A percentile compares a stretch with the other conserved stretches of the same genome.
Evolutionary conservation across 75 land plant genomes (phyloP).

Genomic region (Sequoia sempervirens): DNA sequence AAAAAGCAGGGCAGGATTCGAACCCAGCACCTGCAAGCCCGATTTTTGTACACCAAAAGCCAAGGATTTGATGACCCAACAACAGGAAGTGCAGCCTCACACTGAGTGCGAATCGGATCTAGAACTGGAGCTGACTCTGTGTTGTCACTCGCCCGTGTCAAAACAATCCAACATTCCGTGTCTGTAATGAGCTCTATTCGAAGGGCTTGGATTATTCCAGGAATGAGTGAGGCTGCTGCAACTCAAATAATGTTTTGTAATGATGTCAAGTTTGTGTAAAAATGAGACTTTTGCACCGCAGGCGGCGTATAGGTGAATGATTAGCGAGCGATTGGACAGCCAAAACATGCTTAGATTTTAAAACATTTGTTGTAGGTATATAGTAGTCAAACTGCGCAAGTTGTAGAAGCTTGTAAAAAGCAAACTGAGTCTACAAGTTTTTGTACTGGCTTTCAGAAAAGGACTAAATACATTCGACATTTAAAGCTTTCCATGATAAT

Average conservation of each 20-base stretch:
- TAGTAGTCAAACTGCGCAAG: too few species aligned
- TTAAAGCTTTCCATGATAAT: too few species aligned
- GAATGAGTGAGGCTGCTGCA: not conserved
- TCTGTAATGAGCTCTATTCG: slow-evolving; percentile 21
- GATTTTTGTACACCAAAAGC: too few species aligned
- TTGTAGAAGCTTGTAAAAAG: too few species aligned
- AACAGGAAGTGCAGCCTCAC: not conserved
- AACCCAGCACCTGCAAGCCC: not conserved
- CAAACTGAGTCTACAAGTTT: too few species aligned
- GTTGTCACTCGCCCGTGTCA: not conserved
- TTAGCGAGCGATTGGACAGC: too few species aligned
- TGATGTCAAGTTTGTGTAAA: not conserved
- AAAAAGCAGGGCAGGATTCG: not conserved
- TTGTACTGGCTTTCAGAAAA: too few species aligned
- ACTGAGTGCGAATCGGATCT: not conserved
- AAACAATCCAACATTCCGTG: slow-evolving; percentile 10
- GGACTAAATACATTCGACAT: too few species aligned
- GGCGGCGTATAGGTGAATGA: too few species aligned
- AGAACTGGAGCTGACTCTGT: not conserved
- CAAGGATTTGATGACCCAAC: not conserved
- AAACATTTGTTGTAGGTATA: too few species aligned
- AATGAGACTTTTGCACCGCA: not conserved
- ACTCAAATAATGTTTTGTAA: slow-evolving; percentile 3
- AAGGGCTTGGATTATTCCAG: slow-evolving; percentile 16
- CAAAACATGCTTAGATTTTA: too few species aligned